Conservation (phyloP, 805 yeast species). For the Debaryomyces castellii region DNA sequence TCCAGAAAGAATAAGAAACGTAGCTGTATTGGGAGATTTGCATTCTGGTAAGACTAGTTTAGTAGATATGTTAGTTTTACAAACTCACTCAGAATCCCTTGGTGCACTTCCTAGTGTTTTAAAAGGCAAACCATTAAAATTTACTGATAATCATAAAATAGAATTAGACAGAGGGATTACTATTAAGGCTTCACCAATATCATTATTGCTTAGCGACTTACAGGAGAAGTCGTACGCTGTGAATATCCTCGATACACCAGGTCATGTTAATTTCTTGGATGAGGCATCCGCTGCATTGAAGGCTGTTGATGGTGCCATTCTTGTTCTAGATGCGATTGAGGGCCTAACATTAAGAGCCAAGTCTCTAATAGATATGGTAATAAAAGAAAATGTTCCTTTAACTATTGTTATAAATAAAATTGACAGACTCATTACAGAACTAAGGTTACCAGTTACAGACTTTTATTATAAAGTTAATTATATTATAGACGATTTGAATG, state of each 20-base stretch:
- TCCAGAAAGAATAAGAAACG: conserved; percentile 69
- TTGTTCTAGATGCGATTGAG: conserved; percentile 84
- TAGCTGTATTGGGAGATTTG: conserved; percentile 76
- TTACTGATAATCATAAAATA: conserved; percentile 67
- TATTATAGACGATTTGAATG: conserved; percentile 64
- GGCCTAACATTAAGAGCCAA: conserved; percentile 65
- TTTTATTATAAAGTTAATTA: conserved; percentile 66
- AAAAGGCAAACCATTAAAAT: conserved; percentile 52
- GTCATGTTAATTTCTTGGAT: conserved; percentile 82
- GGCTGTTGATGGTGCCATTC: conserved; percentile 61
- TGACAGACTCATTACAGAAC: conserved; percentile 81
- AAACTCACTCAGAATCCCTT: conserved; percentile 55
- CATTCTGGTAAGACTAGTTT: conserved; percentile 87
- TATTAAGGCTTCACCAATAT: conserved; percentile 59
- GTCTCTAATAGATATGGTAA: conserved; percentile 49
- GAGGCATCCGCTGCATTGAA: conserved; percentile 61
- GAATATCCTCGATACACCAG: conserved; percentile 85
- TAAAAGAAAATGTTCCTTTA: conserved; percentile 51
- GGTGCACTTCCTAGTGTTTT: conserved; percentile 23
- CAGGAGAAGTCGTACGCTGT: conserved; percentile 52
- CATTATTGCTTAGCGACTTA: conserved; percentile 56
- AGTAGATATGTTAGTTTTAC: conserved; percentile 62
- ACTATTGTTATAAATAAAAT: conserved; percentile 72
- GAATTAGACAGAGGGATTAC: conserved; percentile 74
- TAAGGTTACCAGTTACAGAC: conserved; percentile 71